These are phyloP conservation scores for Dactylellina leptospora DNA, from an alignment of 2,329 filamentous ascomycete species.

Conservation along the genomic window DNA sequence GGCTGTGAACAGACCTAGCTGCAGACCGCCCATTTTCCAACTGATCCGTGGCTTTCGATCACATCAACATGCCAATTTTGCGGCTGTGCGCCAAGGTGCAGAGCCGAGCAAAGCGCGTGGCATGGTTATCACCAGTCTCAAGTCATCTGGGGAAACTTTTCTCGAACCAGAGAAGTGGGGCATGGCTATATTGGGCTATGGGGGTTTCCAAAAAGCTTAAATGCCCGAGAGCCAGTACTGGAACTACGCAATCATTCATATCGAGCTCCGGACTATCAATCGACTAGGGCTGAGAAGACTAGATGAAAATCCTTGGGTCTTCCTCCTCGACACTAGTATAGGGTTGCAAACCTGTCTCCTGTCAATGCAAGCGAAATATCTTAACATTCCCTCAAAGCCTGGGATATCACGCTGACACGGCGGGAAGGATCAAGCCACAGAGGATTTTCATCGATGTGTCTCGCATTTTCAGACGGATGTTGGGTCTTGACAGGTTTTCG, in stretches of 20 bases:
- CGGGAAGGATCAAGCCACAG: conserved; percentile 41
- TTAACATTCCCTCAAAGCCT: neutral
- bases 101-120: conserved; percentile 32
- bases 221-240: neutral
- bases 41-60: neutral
- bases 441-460: conserved; percentile 24
- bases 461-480: conserved; percentile 18
- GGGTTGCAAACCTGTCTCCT: too few relatives aligned
- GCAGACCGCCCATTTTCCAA: neutral
- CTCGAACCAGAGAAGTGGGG: conserved; percentile 3
- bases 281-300: too few relatives aligned
- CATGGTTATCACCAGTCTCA: conserved; percentile 14
- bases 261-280: too few relatives aligned
- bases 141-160: conserved; percentile 16
- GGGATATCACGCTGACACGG: neutral
- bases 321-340: too few relatives aligned
- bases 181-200: conserved; percentile 3
- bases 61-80: conserved; percentile 7
- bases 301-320: too few relatives aligned
- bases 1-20: neutral
- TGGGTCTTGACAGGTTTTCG: neutral
- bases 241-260: too few relatives aligned
- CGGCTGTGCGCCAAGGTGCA: conserved; percentile 26
- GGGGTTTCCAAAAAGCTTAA: conserved; percentile 24
- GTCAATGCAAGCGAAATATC: too few relatives aligned